phyloP scores from a whole-genome alignment of 805 yeast genomes.

The Dipodascus geniculatus region DNA sequence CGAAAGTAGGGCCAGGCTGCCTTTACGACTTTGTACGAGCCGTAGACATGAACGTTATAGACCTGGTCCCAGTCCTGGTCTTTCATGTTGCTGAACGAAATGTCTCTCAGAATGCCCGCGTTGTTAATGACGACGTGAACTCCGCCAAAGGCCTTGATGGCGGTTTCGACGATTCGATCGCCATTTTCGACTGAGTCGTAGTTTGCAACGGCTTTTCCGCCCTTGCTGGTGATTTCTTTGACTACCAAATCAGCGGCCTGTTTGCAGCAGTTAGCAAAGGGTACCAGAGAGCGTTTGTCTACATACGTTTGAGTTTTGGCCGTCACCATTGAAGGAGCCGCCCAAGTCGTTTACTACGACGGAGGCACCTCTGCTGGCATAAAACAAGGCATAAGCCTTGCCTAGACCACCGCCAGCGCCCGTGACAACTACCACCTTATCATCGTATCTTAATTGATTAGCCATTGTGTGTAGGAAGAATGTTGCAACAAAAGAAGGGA shows the following conservation, averaged over 20 bases:
- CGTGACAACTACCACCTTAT: conserved; percentile 82
- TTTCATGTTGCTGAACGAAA: conserved; percentile 76
- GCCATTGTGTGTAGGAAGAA: neutral
- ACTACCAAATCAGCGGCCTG: conserved; percentile 86
- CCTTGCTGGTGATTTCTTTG: conserved; percentile 59
- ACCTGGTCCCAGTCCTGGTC: conserved; percentile 71
- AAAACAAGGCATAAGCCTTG: conserved; percentile 73
- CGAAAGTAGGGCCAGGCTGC: conserved; percentile 91
- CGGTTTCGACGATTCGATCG: conserved; percentile 73
- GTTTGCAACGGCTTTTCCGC: conserved; percentile 88
- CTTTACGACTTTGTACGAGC: conserved; percentile 71
- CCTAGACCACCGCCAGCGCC: conserved; percentile 99
- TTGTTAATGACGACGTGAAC: conserved; percentile 85
- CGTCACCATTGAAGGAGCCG: conserved; percentile 66
- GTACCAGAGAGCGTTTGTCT: neutral
- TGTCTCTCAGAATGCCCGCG: conserved; percentile 89
- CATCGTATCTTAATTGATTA: conserved; percentile 42
- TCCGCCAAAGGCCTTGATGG: conserved; percentile 75
- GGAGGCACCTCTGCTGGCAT: conserved; percentile 83
- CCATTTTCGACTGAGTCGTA: conserved; percentile 86
- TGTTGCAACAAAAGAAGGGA: too few species aligned
- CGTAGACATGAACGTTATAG: conserved; percentile 78
- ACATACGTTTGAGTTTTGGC: conserved; percentile 28
- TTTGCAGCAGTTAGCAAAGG: conserved; percentile 11
- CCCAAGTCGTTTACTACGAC: conserved; percentile 95